phyloP scores from a whole-genome alignment of 257 asterid genomes.

The Thymus quinquecostatus region DNA sequence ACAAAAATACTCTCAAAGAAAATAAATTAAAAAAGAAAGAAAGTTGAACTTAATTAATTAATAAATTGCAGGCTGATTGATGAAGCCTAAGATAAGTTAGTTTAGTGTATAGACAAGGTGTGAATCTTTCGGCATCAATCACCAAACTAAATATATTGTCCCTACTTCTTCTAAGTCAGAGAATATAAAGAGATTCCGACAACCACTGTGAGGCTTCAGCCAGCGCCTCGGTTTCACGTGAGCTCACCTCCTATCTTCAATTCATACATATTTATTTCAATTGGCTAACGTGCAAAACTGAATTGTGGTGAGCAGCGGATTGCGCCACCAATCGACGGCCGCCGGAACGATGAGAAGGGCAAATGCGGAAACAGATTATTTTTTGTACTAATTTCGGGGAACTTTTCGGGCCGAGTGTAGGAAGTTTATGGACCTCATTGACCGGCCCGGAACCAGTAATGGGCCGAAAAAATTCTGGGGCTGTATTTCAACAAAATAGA shows the following conservation, averaged over 20 bases:
- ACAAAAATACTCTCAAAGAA: too few species aligned
- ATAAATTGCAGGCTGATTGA: background rate
- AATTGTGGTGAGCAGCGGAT: background rate
- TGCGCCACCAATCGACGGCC: background rate
- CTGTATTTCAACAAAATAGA: too few species aligned
- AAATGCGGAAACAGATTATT: background rate
- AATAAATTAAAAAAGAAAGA: too few species aligned
- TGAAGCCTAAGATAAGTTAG: constrained; percentile 7
- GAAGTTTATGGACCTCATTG: background rate
- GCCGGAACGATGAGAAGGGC: background rate
- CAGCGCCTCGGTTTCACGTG: too few species aligned
- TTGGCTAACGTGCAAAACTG: background rate
- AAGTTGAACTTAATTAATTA: background rate
- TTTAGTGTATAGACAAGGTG: constrained; percentile 3
- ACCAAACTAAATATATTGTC: background rate
- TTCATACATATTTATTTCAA: too few species aligned
- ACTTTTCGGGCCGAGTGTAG: background rate
- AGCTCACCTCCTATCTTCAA: too few species aligned
- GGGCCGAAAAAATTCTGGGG: background rate
- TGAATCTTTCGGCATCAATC: constrained; percentile 10
- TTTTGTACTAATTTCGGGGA: background rate
- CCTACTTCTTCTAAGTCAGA: background rate
- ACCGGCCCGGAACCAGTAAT: background rate
- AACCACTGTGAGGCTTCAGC: too few species aligned
- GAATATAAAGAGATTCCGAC: too few species aligned